Conservation (phyloP, 2,329 filamentous ascomycete genomes). For the Rhytidhysteron rufulum region DNA sequence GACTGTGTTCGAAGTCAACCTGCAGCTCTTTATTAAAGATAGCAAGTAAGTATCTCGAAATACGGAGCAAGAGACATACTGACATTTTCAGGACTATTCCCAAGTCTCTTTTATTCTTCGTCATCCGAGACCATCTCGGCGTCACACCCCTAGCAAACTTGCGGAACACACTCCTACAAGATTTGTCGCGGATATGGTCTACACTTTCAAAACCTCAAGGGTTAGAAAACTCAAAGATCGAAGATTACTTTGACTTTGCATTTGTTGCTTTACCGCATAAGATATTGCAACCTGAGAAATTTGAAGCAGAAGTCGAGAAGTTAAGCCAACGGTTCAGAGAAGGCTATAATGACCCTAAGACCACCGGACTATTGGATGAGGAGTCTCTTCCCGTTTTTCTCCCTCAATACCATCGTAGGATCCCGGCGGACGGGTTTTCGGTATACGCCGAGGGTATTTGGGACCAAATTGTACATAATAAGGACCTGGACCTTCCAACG, state of each 20-base stretch:
- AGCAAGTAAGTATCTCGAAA: slow-evolving; percentile 62
- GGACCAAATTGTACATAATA: slow-evolving; percentile 99
- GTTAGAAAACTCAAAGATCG: slow-evolving; percentile 82
- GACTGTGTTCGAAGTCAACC: slow-evolving; percentile 97
- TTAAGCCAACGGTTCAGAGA: slow-evolving; percentile 78
- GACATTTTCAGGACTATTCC: slow-evolving; percentile 64
- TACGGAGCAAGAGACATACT: background rate
- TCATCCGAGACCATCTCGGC: slow-evolving; percentile 94
- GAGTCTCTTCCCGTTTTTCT: slow-evolving; percentile 78
- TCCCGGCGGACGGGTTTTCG: slow-evolving; percentile 95
- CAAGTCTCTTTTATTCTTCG: slow-evolving; percentile 92
- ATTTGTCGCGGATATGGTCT: slow-evolving; percentile 87
- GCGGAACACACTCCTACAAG: slow-evolving; percentile 83
- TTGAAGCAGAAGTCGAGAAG: slow-evolving; percentile 73
- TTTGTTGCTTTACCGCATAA: slow-evolving; percentile 96
- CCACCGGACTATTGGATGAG: slow-evolving; percentile 61
- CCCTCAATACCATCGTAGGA: slow-evolving; percentile 90
- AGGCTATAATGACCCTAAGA: slow-evolving; percentile 69
- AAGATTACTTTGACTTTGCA: slow-evolving; percentile 98
- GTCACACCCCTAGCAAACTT: slow-evolving; percentile 87
- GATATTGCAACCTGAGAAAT: slow-evolving; percentile 90
- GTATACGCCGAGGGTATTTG: slow-evolving; percentile 91
- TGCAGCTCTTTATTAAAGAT: slow-evolving; percentile 95
- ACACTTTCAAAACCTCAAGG: slow-evolving; percentile 88
- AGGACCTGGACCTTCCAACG: slow-evolving; percentile 92